Percentiles rank a stretch among this genome's conserved stretches.
These are phyloP conservation scores for Hemileccinum rubropunctum DNA, from an alignment of 768 basidiomycete species.

Conservation along the genomic window DNA sequence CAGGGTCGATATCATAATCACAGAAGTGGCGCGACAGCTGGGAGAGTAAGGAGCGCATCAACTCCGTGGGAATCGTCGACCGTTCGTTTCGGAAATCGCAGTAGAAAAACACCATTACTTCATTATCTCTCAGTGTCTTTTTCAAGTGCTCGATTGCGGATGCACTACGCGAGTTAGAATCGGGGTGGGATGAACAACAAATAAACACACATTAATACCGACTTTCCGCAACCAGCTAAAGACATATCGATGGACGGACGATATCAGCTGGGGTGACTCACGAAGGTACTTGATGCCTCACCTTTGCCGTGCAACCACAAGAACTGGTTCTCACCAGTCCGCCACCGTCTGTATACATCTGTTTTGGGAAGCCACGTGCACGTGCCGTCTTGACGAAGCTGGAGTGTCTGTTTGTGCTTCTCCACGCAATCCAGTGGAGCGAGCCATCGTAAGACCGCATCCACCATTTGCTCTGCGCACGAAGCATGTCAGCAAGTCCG, in stretches of 20 bases:
- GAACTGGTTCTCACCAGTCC: not conserved
- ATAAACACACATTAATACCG: too few species aligned
- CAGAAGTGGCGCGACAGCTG: too few species aligned
- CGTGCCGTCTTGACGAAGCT: too few species aligned
- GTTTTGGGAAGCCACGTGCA: not conserved
- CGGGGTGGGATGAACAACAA: too few species aligned
- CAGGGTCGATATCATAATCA: too few species aligned
- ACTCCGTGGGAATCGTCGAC: not conserved
- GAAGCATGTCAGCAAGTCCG: too few species aligned
- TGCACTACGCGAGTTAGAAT: too few species aligned
- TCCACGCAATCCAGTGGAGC: not conserved
- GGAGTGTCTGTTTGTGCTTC: too few species aligned
- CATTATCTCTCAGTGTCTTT: not conserved
- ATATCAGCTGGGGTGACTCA: not conserved
- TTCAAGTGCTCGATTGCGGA: too few species aligned
- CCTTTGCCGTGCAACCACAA: slow-evolving; percentile 4
- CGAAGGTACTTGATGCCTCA: not conserved
- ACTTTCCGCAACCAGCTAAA: too few species aligned
- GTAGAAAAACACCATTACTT: slow-evolving; percentile 3
- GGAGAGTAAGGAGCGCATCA: slow-evolving; percentile 1
- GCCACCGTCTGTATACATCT: not conserved
- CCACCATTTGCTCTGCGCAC: not conserved
- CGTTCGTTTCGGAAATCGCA: not conserved
- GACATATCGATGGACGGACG: too few species aligned
- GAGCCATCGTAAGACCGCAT: not conserved